These are phyloP conservation scores for Trichoderma virens DNA, from an alignment of 495 filamentous ascomycete species.

Conservation along the genomic window DNA sequence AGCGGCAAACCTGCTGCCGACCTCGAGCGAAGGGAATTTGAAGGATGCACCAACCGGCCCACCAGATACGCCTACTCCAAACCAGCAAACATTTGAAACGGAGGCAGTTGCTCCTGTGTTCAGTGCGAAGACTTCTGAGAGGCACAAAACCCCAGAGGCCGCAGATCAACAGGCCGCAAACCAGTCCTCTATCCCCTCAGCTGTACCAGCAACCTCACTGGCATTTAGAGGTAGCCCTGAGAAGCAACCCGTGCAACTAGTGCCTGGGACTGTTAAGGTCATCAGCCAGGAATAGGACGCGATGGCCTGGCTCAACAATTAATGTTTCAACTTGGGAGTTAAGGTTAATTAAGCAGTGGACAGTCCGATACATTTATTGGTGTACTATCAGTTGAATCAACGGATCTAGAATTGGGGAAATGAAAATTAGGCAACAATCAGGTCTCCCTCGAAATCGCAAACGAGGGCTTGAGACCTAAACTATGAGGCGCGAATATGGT, in stretches of 20 bases:
- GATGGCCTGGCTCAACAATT: not conserved
- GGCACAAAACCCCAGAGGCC: not conserved
- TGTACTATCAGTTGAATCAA: not conserved
- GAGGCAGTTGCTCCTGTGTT: not conserved
- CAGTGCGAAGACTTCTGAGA: not conserved
- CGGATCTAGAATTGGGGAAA: not conserved
- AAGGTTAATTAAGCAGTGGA: not conserved
- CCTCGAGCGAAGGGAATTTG: not conserved
- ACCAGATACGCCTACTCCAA: slow-evolving; percentile 1
- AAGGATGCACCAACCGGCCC: not conserved
- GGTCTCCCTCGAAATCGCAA: not conserved
- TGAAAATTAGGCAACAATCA: not conserved
- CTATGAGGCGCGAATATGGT: not conserved
- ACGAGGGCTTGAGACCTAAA: not conserved
- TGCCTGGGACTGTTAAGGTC: slow-evolving; percentile 25
- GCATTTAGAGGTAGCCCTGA: slow-evolving; percentile 49
- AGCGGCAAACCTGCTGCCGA: slow-evolving; percentile 1
- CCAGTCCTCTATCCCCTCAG: slow-evolving; percentile 5
- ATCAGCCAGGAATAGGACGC: slow-evolving; percentile 19
- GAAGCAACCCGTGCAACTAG: slow-evolving; percentile 25
- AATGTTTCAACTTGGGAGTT: not conserved
- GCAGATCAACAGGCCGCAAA: not conserved
- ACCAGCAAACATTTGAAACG: not conserved
- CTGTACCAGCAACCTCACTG: slow-evolving; percentile 29
- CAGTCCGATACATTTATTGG: not conserved